Evolutionary conservation across 106 monocot genomes (phyloP).

Genomic region (Acorus calamus): DNA sequence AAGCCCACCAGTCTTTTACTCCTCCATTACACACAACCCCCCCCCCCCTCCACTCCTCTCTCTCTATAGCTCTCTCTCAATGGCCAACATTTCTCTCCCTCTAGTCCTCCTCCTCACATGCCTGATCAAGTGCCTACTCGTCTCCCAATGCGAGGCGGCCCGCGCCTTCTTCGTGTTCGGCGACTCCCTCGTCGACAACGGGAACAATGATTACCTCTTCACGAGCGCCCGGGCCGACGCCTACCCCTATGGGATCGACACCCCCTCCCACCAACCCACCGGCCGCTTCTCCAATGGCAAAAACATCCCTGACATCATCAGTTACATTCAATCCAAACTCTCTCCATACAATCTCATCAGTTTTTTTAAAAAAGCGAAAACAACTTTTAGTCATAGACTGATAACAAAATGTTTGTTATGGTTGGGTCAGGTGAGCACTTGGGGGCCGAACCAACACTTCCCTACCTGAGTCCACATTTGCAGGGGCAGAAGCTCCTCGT

Average conservation of each 20-base stretch:
- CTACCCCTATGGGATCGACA: slow-evolving; percentile 76
- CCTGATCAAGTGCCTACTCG: no score
- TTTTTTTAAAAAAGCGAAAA: no score
- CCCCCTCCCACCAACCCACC: slow-evolving; percentile 41
- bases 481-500: slow-evolving; percentile 17
- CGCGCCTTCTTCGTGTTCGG: slow-evolving; percentile 84
- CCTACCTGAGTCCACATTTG: slow-evolving; percentile 26
- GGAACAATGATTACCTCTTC: slow-evolving; percentile 77
- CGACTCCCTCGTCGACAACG: slow-evolving; percentile 82
- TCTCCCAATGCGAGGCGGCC: slow-evolving; percentile 14
- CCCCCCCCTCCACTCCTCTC: no score
- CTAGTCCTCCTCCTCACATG: slow-evolving; percentile 2
- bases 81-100: slow-evolving; percentile 6
- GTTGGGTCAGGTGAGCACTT: no score
- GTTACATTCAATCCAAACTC: slow-evolving; percentile 12
- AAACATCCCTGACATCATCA: slow-evolving; percentile 80
- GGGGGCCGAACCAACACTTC: slow-evolving; percentile 28
- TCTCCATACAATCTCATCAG: no score
- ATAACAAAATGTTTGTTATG: no score
- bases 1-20: no score
- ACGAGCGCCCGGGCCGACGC: slow-evolving; percentile 75
- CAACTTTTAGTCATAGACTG: no score
- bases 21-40: no score
- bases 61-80: no score
- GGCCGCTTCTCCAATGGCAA: slow-evolving; percentile 86